A percentile compares a stretch with the other conserved stretches of the same genome.
These are phyloP conservation scores for Cryptosporidium canis DNA, from an alignment of 169 alveolate genomes.

Conservation along the genomic window DNA sequence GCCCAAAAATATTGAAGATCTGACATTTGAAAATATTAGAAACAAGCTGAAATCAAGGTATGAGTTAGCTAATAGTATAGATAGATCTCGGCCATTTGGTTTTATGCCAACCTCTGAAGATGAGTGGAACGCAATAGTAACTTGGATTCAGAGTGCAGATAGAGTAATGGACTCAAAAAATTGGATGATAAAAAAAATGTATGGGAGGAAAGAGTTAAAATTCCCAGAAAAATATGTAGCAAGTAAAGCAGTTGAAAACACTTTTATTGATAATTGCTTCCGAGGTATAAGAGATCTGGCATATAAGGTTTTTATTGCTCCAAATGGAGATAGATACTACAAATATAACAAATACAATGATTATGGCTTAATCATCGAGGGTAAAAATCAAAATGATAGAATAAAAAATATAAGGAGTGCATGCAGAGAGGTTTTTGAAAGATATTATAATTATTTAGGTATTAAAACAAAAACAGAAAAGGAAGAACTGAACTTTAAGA, in stretches of 20 bases:
- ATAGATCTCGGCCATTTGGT: conserved; percentile 35
- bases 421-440: conserved; percentile 25
- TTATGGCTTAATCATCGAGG: conserved; percentile 30
- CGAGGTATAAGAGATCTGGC: not conserved
- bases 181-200: conserved; percentile 16
- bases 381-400: conserved; percentile 46
- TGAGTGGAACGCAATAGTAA: conserved; percentile 52
- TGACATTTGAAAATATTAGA: not conserved
- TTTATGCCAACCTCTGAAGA: conserved; percentile 22
- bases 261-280: conserved; percentile 15
- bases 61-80: not conserved
- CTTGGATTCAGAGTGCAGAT: conserved; percentile 11
- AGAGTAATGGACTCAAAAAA: not conserved
- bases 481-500: not conserved
- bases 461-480: not conserved
- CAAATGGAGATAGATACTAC: conserved; percentile 55
- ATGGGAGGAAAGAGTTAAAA: not conserved
- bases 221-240: conserved; percentile 8
- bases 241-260: conserved; percentile 17
- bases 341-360: conserved; percentile 3
- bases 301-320: conserved; percentile 38
- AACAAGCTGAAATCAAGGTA: not conserved
- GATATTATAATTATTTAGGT: conserved; percentile 27
- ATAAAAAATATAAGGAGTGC: not conserved
- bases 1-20: not conserved